Percentiles rank a stretch among this genome's conserved stretches.
phyloP scores from a whole-genome alignment of 164 flowering plant species.

The Kingdonia uniflora region DNA sequence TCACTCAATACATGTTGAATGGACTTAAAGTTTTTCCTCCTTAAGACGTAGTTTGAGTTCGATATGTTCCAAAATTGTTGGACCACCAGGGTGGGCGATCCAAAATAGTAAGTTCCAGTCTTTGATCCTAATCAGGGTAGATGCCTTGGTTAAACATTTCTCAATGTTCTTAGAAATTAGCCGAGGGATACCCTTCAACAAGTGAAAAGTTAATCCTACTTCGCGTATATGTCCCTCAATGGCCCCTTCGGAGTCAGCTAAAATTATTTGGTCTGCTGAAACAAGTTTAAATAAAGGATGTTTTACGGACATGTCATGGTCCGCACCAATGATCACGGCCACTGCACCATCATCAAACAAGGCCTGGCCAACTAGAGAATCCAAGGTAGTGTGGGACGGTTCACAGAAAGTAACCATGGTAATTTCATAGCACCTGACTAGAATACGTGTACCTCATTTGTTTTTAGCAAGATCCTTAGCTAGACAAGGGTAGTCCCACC shows the following conservation, averaged over 20 bases:
- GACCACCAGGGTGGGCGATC: background rate
- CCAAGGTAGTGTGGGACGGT: too few species aligned
- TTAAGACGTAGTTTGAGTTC: background rate
- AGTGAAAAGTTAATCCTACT: background rate
- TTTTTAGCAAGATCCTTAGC: background rate
- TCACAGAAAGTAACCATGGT: too few species aligned
- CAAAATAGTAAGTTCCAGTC: background rate
- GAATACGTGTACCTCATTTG: background rate
- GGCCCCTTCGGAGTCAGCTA: too few species aligned
- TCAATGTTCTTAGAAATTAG: background rate
- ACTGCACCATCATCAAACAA: too few species aligned
- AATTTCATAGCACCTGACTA: too few species aligned
- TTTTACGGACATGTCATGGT: background rate
- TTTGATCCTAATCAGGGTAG: background rate
- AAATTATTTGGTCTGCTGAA: background rate
- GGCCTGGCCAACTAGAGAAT: background rate
- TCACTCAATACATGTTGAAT: background rate
- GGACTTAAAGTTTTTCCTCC: background rate
- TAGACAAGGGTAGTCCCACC: too few species aligned
- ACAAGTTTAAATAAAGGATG: background rate
- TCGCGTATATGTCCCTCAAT: background rate
- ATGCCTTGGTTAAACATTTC: background rate
- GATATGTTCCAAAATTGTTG: background rate
- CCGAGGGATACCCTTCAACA: background rate
- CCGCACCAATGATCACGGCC: too few species aligned